Conservation (phyloP, 2,329 filamentous ascomycete species). For the Lachnellula arida region DNA sequence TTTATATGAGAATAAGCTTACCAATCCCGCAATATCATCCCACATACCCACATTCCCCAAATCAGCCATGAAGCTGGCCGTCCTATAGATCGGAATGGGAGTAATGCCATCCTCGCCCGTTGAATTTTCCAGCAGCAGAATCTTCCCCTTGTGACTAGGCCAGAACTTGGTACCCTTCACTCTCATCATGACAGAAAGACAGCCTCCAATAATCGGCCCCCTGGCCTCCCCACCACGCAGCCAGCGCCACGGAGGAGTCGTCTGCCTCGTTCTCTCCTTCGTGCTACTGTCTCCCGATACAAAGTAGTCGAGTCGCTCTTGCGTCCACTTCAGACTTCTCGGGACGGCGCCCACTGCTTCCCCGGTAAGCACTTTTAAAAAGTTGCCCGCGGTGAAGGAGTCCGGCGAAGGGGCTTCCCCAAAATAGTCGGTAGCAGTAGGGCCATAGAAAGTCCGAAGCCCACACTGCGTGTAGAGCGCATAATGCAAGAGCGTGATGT, state of each 20-base stretch:
- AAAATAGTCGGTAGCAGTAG: conserved; percentile 24
- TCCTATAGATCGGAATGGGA: conserved; percentile 4
- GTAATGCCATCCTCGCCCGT: neutral
- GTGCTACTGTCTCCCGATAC: neutral
- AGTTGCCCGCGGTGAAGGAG: conserved; percentile 19
- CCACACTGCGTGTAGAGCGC: conserved; percentile 20
- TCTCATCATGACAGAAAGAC: neutral
- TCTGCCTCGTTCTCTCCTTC: neutral
- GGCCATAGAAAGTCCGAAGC: conserved; percentile 31
- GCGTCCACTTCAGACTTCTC: neutral
- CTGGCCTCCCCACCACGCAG: conserved; percentile 1
- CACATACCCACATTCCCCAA: conserved; percentile 13
- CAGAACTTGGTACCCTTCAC: conserved; percentile 8
- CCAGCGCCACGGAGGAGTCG: conserved; percentile 4
- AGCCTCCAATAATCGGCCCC: conserved; percentile 4
- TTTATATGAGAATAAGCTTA: too few relatives aligned
- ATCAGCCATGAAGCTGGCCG: conserved; percentile 7
- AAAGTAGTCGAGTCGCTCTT: neutral
- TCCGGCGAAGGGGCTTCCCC: conserved; percentile 20
- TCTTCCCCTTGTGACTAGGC: conserved; percentile 3
- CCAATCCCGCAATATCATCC: conserved; percentile 13
- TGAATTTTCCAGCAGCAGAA: conserved; percentile 8
- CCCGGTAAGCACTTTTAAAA: conserved; percentile 14
- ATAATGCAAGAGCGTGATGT: conserved; percentile 29
- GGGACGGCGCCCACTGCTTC: neutral